Evolutionary conservation across 1,284 basidiomycete species (phyloP).

Genomic region (Puccinia brachypodii): DNA sequence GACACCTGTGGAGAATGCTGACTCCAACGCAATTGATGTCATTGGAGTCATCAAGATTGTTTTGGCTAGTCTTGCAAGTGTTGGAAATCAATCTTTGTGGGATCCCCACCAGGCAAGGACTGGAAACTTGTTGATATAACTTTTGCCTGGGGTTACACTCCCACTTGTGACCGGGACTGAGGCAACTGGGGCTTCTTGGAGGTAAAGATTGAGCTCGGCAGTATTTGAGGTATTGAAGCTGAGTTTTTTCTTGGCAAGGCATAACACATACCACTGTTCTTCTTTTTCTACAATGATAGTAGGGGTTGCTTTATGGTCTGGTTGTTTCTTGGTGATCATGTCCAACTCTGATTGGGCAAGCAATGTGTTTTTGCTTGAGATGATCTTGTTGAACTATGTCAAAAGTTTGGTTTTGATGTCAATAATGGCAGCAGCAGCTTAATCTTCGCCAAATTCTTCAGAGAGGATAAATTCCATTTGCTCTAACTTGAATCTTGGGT

Average conservation of each 20-base stretch:
- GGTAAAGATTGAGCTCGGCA: neutral
- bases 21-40: neutral
- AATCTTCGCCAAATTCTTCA: neutral
- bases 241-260: no score
- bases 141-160: no score
- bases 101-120: neutral
- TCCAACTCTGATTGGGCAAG: neutral
- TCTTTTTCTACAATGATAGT: neutral
- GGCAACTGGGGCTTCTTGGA: neutral
- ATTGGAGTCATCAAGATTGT: neutral
- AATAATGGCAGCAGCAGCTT: neutral
- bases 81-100: neutral
- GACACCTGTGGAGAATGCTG: neutral
- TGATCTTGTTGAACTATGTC: neutral
- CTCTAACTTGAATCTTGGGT: neutral
- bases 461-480: neutral
- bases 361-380: neutral
- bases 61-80: neutral
- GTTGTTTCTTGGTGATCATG: neutral
- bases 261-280: neutral
- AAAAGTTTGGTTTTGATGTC: neutral
- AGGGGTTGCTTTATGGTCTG: neutral
- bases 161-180: no score
- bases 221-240: constrained; percentile 3
- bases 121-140: neutral